phyloP scores from a whole-genome alignment of 805 yeast genomes.

The Saturnispora halmiae region DNA sequence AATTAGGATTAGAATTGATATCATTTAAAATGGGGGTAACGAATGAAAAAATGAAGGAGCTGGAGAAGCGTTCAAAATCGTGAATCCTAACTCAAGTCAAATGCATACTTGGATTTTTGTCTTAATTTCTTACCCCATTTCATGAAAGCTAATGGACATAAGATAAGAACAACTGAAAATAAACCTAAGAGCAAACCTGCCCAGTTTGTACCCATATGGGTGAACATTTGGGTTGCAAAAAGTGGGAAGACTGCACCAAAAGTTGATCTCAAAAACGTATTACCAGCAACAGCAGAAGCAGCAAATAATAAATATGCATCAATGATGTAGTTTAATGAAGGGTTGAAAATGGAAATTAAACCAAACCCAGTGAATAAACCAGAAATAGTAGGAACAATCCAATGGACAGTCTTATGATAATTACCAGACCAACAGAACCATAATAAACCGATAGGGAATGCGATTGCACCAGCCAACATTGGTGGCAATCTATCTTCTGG shows the following conservation, averaged over 20 bases:
- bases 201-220: conserved; percentile 63
- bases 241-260: conserved; percentile 49
- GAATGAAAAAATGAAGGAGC: too few species aligned
- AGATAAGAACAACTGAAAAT: conserved; percentile 45
- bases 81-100: conserved; percentile 15
- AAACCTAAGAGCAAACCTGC: conserved; percentile 67
- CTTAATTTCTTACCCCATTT: conserved; percentile 51
- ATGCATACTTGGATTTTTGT: conserved; percentile 48
- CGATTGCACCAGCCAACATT: conserved; percentile 61
- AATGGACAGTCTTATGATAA: conserved; percentile 59
- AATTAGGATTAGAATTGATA: neutral
- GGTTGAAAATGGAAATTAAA: conserved; percentile 55
- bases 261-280: conserved; percentile 57
- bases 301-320: conserved; percentile 64
- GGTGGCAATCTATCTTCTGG: conserved; percentile 79
- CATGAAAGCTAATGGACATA: conserved; percentile 62
- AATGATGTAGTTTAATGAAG: conserved; percentile 62
- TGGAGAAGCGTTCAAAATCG: too few species aligned
- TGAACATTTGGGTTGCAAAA: conserved; percentile 64
- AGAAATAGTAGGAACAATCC: conserved; percentile 71
- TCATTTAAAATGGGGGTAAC: neutral
- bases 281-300: conserved; percentile 72
- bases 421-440: conserved; percentile 89
- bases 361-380: conserved; percentile 63
- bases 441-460: conserved; percentile 69